A percentile compares a stretch with the other conserved stretches of the same genome.
These are phyloP conservation scores for Rhododendron mucronatum DNA, from an alignment of 148 eudicot species.

Conservation along the genomic window DNA sequence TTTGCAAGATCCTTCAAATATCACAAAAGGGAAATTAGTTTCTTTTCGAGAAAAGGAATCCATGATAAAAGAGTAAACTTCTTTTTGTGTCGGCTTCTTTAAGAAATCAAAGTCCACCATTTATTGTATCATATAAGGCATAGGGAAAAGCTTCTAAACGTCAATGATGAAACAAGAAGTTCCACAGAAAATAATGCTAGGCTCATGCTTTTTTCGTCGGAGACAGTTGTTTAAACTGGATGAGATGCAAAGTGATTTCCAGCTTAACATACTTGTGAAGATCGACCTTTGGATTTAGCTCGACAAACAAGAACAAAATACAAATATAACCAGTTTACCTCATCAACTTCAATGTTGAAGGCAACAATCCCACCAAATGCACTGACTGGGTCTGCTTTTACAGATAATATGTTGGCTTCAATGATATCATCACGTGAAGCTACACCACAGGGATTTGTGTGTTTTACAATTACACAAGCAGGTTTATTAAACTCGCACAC, in stretches of 20 bases:
- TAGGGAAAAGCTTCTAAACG: no score
- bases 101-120: background rate
- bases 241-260: no score
- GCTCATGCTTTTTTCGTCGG: no score
- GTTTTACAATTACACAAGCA: constrained; percentile 94
- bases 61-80: background rate
- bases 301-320: background rate
- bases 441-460: constrained; percentile 98
- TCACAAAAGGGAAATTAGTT: no score
- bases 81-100: background rate
- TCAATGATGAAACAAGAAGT: no score
- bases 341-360: constrained; percentile 86
- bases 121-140: background rate
- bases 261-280: no score
- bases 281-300: no score
- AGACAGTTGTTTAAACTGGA: no score
- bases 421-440: constrained; percentile 86
- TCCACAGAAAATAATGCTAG: no score
- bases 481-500: constrained; percentile 85
- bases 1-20: no score
- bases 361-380: constrained; percentile 99
- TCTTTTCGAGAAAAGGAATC: background rate
- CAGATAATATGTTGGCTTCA: constrained; percentile 88
- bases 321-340: constrained; percentile 39
- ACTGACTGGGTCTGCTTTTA: constrained; percentile 92